phyloP scores from a whole-genome alignment of 441 rosid genomes.

The Syzygium syzygioides region DNA sequence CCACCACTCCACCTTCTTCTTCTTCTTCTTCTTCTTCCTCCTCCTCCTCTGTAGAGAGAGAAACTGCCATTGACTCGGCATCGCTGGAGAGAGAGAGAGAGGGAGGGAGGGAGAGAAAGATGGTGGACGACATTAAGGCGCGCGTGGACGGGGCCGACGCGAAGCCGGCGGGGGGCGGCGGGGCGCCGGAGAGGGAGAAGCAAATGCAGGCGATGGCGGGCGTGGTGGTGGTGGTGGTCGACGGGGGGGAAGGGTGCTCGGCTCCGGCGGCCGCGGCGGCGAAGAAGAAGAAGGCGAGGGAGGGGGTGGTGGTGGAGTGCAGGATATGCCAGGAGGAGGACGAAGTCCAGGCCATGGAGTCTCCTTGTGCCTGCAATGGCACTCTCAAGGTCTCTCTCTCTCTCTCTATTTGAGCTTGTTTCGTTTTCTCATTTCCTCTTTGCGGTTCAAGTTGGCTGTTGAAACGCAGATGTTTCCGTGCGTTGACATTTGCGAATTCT shows the following conservation, averaged over 20 bases:
- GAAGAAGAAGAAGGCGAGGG: conserved; percentile 14
- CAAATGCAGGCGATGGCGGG: not conserved
- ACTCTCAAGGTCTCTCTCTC: conserved; percentile 45
- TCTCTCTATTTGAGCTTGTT: not conserved
- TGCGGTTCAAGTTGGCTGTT: not conserved
- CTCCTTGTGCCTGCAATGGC: conserved; percentile 67
- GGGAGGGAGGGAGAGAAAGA: not conserved
- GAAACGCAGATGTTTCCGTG: not conserved
- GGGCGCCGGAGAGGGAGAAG: not conserved
- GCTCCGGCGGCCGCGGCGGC: not conserved
- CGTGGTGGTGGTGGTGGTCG: not conserved
- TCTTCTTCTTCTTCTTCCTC: not conserved
- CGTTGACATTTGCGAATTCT: not conserved
- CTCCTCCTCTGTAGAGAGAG: not conserved
- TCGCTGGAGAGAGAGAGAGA: not conserved
- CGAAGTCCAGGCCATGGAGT: conserved; percentile 37
- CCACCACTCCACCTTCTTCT: not conserved
- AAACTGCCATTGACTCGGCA: conserved; percentile 6
- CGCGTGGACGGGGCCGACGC: conserved; percentile 28
- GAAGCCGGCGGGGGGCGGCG: conserved; percentile 14
- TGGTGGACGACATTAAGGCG: conserved; percentile 49
- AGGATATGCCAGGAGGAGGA: conserved; percentile 70
- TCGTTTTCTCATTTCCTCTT: not conserved
- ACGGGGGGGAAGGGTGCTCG: not conserved
- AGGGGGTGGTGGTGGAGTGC: conserved; percentile 42